Evolutionary conservation across 169 alveolate genomes (phyloP).

Genomic region (Cardiosporidium cionae): DNA sequence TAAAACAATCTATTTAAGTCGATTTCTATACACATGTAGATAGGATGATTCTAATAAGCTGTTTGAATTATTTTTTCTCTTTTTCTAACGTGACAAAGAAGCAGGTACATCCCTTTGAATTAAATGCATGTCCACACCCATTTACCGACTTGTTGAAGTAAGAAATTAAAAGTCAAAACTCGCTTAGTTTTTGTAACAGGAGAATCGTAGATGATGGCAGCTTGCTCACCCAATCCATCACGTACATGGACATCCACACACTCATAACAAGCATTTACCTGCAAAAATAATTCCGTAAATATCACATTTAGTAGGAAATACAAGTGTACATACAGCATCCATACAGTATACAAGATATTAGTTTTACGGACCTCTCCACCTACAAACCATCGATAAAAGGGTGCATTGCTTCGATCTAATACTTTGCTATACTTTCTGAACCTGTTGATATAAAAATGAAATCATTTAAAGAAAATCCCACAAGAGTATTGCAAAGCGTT

Average conservation of each 20-base stretch:
- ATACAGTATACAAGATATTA: too few species aligned
- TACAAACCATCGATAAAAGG: constrained; percentile 43
- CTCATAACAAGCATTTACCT: constrained; percentile 13
- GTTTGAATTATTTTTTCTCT: too few species aligned
- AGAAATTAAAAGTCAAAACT: constrained; percentile 57
- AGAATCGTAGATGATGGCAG: constrained; percentile 73
- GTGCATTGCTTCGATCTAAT: constrained; percentile 37
- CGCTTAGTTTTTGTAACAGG: constrained; percentile 59
- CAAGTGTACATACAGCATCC: too few species aligned
- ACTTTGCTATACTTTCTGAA: constrained; percentile 25
- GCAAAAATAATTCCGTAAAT: too few species aligned
- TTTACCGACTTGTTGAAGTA: constrained; percentile 54
- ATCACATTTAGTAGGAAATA: too few species aligned
- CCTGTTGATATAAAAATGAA: constrained; percentile 36
- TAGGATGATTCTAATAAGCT: too few species aligned
- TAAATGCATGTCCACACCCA: not conserved
- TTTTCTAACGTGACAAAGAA: too few species aligned
- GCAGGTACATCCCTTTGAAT: constrained; percentile 2
- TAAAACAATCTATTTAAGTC: too few species aligned
- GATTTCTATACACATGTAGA: too few species aligned
- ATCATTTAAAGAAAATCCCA: too few species aligned
- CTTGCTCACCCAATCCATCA: constrained; percentile 50
- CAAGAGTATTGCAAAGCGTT: too few species aligned
- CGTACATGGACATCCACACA: constrained; percentile 67
- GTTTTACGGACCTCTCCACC: too few species aligned